Evolutionary conservation across 192 early-diverging fungal species (phyloP).

Genomic region (Pilaira anomala): DNA sequence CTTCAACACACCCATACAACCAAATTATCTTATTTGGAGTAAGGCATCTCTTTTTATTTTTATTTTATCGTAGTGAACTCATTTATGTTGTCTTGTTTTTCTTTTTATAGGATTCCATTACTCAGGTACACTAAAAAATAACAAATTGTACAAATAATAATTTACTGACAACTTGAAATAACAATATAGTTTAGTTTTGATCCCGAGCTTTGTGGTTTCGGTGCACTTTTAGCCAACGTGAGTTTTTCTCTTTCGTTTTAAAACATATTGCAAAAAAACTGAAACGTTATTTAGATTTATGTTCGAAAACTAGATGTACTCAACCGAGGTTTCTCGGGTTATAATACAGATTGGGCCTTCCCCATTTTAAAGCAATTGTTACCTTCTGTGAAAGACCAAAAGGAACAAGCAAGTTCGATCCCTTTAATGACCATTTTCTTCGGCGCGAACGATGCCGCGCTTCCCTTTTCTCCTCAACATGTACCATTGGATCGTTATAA

Average conservation of each 20-base stretch:
- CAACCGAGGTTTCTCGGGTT: slow-evolving; percentile 80
- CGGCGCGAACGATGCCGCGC: slow-evolving; percentile 78
- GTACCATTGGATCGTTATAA: slow-evolving; percentile 59
- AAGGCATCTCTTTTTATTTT: background rate
- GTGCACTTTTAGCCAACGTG: slow-evolving; percentile 25
- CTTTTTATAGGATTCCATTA: slow-evolving; percentile 41
- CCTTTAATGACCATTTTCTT: slow-evolving; percentile 71
- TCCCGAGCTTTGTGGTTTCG: slow-evolving; percentile 20
- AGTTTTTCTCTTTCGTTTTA: background rate
- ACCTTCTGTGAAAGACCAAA: slow-evolving; percentile 31
- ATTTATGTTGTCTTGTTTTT: background rate
- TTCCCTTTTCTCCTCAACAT: slow-evolving; percentile 48
- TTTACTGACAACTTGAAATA: background rate
- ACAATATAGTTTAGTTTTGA: slow-evolving; percentile 26
- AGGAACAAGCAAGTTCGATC: slow-evolving; percentile 31
- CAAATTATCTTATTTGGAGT: slow-evolving; percentile 29
- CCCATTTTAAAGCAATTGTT: slow-evolving; percentile 55
- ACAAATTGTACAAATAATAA: too few species aligned
- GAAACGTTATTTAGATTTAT: slow-evolving; percentile 52
- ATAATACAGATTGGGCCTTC: slow-evolving; percentile 61
- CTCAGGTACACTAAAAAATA: slow-evolving; percentile 42
- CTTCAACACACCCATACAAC: slow-evolving; percentile 13
- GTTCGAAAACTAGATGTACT: slow-evolving; percentile 71
- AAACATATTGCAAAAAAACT: slow-evolving; percentile 21
- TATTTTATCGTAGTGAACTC: background rate